These are phyloP conservation scores for Diplocarpon mali DNA, from an alignment of 2,329 filamentous ascomycete genomes.

Conservation along the genomic window DNA sequence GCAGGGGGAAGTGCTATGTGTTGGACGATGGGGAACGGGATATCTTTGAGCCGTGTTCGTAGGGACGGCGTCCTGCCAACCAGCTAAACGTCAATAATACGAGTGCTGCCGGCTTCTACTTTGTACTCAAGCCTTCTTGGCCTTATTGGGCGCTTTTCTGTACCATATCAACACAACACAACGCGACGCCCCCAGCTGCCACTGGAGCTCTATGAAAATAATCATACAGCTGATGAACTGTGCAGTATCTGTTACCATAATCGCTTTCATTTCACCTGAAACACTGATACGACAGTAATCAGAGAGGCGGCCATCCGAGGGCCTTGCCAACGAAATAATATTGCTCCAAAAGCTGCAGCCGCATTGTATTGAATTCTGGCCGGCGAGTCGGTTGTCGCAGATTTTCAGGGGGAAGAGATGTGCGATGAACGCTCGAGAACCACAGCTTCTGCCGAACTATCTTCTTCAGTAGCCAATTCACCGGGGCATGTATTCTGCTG, in stretches of 20 bases:
- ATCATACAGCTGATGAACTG: slow-evolving; percentile 1
- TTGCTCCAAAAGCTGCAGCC: neutral
- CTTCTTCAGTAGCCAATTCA: slow-evolving; percentile 9
- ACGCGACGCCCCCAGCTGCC: neutral
- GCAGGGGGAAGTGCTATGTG: no score
- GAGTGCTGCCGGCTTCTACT: neutral
- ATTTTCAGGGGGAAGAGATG: slow-evolving; percentile 9
- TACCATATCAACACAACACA: neutral
- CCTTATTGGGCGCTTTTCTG: neutral
- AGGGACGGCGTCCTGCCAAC: neutral
- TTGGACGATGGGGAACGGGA: no score
- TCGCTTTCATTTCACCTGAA: neutral
- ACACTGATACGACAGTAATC: neutral
- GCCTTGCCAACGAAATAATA: neutral
- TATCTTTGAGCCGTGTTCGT: no score
- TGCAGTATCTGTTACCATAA: neutral
- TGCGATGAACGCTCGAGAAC: slow-evolving; percentile 15
- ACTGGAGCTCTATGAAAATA: neutral
- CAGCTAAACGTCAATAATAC: neutral
- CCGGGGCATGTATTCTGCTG: slow-evolving; percentile 11
- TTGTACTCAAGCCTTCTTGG: neutral
- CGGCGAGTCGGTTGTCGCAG: neutral
- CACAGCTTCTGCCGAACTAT: slow-evolving; percentile 8
- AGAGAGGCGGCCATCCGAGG: neutral
- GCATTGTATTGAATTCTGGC: slow-evolving; percentile 2